Percentiles rank a stretch among this genome's conserved stretches.
These are phyloP conservation scores for Wickerhamiella cacticola DNA, from an alignment of 805 yeast genomes.

Conservation along the genomic window DNA sequence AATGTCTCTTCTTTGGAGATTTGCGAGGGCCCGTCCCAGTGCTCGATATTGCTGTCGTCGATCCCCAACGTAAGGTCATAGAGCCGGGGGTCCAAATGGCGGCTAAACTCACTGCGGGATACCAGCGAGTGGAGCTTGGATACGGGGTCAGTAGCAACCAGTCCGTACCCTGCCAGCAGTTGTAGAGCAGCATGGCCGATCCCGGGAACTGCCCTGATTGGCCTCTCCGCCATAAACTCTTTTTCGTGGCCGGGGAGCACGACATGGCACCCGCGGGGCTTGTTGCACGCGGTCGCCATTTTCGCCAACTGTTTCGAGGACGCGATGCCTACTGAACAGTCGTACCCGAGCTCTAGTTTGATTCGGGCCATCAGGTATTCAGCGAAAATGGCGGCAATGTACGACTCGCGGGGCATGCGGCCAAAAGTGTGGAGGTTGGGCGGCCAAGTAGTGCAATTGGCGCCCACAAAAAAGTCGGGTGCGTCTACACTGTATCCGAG, in stretches of 20 bases:
- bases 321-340: slow-evolving; percentile 28
- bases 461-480: slow-evolving; percentile 23
- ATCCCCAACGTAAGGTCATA: slow-evolving; percentile 16
- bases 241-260: slow-evolving; percentile 21
- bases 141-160: slow-evolving; percentile 13
- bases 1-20: slow-evolving; percentile 27
- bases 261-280: slow-evolving; percentile 26
- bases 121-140: slow-evolving; percentile 7
- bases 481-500: slow-evolving; percentile 12
- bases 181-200: slow-evolving; percentile 19
- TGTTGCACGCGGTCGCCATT: slow-evolving; percentile 24
- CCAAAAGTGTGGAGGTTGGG: slow-evolving; percentile 12
- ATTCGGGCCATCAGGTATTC: slow-evolving; percentile 22
- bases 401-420: slow-evolving; percentile 14
- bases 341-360: slow-evolving; percentile 21
- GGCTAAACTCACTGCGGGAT: not conserved
- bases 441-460: slow-evolving; percentile 23
- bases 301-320: slow-evolving; percentile 24
- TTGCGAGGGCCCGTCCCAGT: slow-evolving; percentile 20
- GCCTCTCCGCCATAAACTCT: slow-evolving; percentile 18
- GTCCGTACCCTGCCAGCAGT: not conserved
- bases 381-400: slow-evolving; percentile 25
- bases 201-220: slow-evolving; percentile 23
- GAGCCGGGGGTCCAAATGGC: slow-evolving; percentile 8
- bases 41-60: slow-evolving; percentile 12